Evolutionary conservation across 2,329 filamentous ascomycete species (phyloP).

Genomic region (Parafenestella ontariensis): DNA sequence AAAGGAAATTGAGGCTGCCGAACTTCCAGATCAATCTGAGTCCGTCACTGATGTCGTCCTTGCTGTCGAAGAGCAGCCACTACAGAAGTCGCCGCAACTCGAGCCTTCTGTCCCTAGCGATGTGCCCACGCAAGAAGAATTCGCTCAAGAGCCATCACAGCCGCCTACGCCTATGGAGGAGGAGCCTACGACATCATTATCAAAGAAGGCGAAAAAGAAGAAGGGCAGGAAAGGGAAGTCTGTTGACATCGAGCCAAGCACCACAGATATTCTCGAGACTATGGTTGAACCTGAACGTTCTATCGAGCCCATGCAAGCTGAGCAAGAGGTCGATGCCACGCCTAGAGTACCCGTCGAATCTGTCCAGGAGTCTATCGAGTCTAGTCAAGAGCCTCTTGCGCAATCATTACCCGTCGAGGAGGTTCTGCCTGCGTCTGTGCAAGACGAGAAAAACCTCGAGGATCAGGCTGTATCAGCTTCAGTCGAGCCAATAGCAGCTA

Average conservation of each 20-base stretch:
- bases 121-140: constrained; percentile 3
- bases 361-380: not conserved
- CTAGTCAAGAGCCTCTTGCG: not conserved
- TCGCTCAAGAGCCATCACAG: constrained; percentile 5
- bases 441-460: not conserved
- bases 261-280: not conserved
- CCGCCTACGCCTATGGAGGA: constrained; percentile 9
- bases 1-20: not conserved
- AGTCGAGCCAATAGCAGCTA: not conserved
- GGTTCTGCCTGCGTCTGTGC: not conserved
- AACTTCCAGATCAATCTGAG: not conserved
- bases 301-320: not conserved
- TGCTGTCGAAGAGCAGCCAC: constrained; percentile 4
- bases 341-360: not conserved
- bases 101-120: not conserved
- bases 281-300: not conserved
- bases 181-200: constrained; percentile 27
- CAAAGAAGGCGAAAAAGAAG: constrained; percentile 56
- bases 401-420: not conserved
- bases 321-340: not conserved
- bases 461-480: not conserved
- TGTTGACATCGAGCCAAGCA: constrained; percentile 5
- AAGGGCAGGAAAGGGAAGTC: constrained; percentile 22
- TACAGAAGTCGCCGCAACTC: not conserved
- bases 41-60: not conserved